Evolutionary conservation across 352 stramenopile genomes (phyloP).

Genomic region (Discostella stelligera): DNA sequence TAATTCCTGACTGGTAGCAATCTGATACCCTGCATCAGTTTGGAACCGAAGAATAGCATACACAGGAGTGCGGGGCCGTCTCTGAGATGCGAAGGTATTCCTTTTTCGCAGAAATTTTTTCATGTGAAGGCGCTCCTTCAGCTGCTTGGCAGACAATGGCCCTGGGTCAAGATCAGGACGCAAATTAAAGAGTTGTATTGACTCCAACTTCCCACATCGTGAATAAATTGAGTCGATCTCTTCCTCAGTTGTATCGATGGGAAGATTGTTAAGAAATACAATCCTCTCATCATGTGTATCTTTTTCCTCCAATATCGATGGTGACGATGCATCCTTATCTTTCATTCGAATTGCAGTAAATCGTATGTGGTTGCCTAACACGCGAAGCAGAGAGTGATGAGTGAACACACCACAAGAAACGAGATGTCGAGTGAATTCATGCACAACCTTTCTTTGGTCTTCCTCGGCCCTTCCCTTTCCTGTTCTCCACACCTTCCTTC

Average conservation of each 20-base stretch:
- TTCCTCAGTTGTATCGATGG: conserved; percentile 68
- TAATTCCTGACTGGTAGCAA: conserved; percentile 50
- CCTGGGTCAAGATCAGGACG: conserved; percentile 71
- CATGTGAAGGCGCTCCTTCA: conserved; percentile 35
- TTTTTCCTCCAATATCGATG: conserved; percentile 8
- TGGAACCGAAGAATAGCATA: conserved; percentile 72
- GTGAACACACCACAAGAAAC: not conserved
- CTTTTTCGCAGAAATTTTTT: conserved; percentile 52
- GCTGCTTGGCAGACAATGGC: conserved; percentile 42
- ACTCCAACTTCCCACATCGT: conserved; percentile 64
- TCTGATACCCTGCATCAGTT: conserved; percentile 45
- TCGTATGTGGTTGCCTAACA: conserved; percentile 34
- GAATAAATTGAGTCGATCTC: conserved; percentile 66
- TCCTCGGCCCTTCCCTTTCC: conserved; percentile 18
- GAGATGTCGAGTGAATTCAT: conserved; percentile 7
- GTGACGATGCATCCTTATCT: conserved; percentile 9
- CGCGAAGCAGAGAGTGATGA: not conserved
- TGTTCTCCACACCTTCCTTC: conserved; percentile 1
- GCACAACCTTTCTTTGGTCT: conserved; percentile 30
- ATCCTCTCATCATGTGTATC: conserved; percentile 44
- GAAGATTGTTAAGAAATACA: conserved; percentile 78
- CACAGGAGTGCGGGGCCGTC: conserved; percentile 61
- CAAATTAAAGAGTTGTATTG: conserved; percentile 70
- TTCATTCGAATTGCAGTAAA: conserved; percentile 46
- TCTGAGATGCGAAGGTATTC: conserved; percentile 18